Evolutionary conservation across 768 basidiomycete genomes (phyloP).

Genomic region (Tubosaeta sp.): DNA sequence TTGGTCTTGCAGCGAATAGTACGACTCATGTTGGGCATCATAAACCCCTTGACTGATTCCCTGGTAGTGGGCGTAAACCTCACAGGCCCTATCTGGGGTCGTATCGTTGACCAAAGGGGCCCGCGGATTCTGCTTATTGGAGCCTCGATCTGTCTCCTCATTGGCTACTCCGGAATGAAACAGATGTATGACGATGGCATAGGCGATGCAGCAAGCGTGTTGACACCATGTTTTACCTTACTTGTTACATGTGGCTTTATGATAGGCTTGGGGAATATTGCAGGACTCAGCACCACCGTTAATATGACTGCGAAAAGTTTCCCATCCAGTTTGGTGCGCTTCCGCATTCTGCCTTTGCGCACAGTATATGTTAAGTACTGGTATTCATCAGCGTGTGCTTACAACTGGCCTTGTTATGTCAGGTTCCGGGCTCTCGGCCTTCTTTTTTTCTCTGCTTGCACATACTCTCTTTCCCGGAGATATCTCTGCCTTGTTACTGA

Average conservation of each 20-base stretch:
- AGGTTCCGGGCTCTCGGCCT: slow-evolving; percentile 88
- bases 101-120: slow-evolving; percentile 69
- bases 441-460: slow-evolving; percentile 78
- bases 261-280: slow-evolving; percentile 76
- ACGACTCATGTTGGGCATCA: slow-evolving; percentile 16
- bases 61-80: slow-evolving; percentile 68
- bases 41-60: background rate
- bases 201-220: slow-evolving; percentile 34
- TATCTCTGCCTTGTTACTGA: slow-evolving; percentile 69
- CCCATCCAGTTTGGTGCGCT: slow-evolving; percentile 60
- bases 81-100: slow-evolving; percentile 75
- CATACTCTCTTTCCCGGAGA: slow-evolving; percentile 71
- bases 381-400: slow-evolving; percentile 54
- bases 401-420: slow-evolving; percentile 77
- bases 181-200: slow-evolving; percentile 58
- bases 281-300: slow-evolving; percentile 62
- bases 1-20: slow-evolving; percentile 80
- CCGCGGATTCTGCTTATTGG: slow-evolving; percentile 62
- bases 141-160: slow-evolving; percentile 56
- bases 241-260: slow-evolving; percentile 64
- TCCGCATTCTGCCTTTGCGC: too few species aligned
- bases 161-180: slow-evolving; percentile 74
- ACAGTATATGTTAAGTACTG: too few species aligned
- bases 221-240: slow-evolving; percentile 40
- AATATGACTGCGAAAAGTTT: slow-evolving; percentile 86